Evolutionary conservation across 1,139 yeast species (phyloP).

Genomic region (Saccharomycopsis hybrid): DNA sequence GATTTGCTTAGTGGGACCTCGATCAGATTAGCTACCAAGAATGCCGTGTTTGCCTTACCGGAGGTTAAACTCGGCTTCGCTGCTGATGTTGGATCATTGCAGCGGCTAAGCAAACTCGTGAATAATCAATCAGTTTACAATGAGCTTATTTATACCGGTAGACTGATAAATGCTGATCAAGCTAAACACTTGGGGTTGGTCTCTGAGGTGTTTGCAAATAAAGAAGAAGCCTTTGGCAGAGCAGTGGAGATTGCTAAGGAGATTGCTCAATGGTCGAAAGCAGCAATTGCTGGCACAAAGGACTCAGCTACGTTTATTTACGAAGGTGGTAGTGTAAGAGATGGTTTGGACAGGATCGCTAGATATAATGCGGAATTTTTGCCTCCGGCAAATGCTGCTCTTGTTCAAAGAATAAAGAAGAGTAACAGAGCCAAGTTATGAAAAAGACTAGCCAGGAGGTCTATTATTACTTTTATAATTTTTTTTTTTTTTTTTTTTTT

Average conservation of each 20-base stretch:
- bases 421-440: background rate
- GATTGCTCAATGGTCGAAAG: conserved; percentile 43
- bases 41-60: conserved; percentile 51
- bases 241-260: conserved; percentile 47
- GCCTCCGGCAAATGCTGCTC: background rate
- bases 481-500: no score
- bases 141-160: conserved; percentile 62
- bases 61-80: conserved; percentile 72
- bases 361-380: conserved; percentile 37
- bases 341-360: conserved; percentile 50
- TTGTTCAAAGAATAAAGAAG: background rate
- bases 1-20: conserved; percentile 58
- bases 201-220: conserved; percentile 40
- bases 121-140: conserved; percentile 54
- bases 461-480: no score
- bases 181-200: conserved; percentile 54
- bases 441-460: no score
- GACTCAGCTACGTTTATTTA: conserved; percentile 47
- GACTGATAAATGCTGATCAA: conserved; percentile 46
- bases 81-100: conserved; percentile 76
- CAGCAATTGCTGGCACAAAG: conserved; percentile 64
- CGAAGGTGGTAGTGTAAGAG: conserved; percentile 38
- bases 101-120: conserved; percentile 53
- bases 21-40: conserved; percentile 52
- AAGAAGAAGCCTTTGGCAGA: conserved; percentile 43